Evolutionary conservation across 2,329 filamentous ascomycete species (phyloP), one percentile per base, ranked within the genome.

Genomic region (Aspergillus sojae): DNA sequence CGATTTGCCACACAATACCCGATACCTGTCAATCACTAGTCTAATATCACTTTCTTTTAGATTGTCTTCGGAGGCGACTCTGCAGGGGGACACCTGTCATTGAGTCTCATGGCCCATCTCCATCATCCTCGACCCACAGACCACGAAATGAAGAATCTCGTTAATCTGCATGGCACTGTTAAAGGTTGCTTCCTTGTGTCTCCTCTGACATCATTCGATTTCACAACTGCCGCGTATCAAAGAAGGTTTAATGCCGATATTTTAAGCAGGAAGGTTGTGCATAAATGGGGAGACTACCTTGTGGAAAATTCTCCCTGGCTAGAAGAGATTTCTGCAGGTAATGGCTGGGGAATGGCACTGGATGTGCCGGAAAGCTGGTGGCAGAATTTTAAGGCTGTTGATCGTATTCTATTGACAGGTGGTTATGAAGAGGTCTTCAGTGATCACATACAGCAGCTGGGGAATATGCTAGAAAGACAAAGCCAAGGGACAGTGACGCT

Each of bases 21-120:
- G n/a, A n/a, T n/a, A 4, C 30, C 9, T 32, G 30, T 32, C 0
- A 32, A 1, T 32, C 30, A 32, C 30, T 4, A 3, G 1, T 32
- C 30, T 32, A 32, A 32, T 32, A 32, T 32, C 30, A 32, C 9
- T 32, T 32, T 32, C 30, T 32, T 10, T 12, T 46, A 72, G 67
- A 71, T 72, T 43, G 32, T 71, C 12, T 60, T 72, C 32, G 70
- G 68, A 16, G 70, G 70, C 0, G 70, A 71, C 60, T 72, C 70
- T 32, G 70, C 69, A 56, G 70, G 70, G 3, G 70, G 67, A 11
- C 69, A 71, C 58, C 58, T 72, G 2, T 66, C 68, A 4, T 53
- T 72, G 5, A 58, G 52, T 6, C 61, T 69, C 4, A 14, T 69
- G 3, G 32, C 65, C 9, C 57, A 62, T 60, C 41, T 67, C 5